These are phyloP conservation scores for Oemleria cerasiformis DNA, from an alignment of 306 rosid species.

Conservation along the genomic window DNA sequence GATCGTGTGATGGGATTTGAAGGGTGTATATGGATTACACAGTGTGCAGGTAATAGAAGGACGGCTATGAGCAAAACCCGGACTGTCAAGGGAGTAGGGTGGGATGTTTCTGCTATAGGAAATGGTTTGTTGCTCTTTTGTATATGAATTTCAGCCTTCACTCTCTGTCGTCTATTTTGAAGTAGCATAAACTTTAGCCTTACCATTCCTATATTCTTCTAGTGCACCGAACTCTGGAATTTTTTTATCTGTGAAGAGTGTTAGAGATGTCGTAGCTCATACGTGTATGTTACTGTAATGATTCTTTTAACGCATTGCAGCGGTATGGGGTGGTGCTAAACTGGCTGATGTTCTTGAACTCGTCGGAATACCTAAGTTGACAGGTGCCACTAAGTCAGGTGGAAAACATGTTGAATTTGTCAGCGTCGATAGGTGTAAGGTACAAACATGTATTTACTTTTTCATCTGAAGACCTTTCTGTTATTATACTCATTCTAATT, in stretches of 20 bases:
- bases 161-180: neutral
- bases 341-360: constrained; percentile 89
- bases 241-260: neutral
- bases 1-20: constrained; percentile 9
- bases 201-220: neutral
- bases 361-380: constrained; percentile 67
- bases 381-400: constrained; percentile 51
- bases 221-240: neutral
- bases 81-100: constrained; percentile 85
- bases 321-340: constrained; percentile 91
- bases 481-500: neutral
- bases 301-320: constrained; percentile 42
- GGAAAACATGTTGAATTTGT: constrained; percentile 96
- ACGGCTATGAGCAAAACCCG: constrained; percentile 89
- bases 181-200: neutral
- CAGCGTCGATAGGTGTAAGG: constrained; percentile 90
- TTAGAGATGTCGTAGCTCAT: neutral
- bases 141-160: constrained; percentile 1
- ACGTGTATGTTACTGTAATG: constrained; percentile 4
- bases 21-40: constrained; percentile 13
- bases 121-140: constrained; percentile 54
- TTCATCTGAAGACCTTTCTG: neutral
- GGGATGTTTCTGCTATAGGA: constrained; percentile 96
- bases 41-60: constrained; percentile 98
- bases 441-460: constrained; percentile 27